Percentiles rank a stretch among this genome's conserved stretches.
These are phyloP conservation scores for Fusarium austroafricanum DNA, from an alignment of 2,329 filamentous ascomycete species.

Conservation along the genomic window DNA sequence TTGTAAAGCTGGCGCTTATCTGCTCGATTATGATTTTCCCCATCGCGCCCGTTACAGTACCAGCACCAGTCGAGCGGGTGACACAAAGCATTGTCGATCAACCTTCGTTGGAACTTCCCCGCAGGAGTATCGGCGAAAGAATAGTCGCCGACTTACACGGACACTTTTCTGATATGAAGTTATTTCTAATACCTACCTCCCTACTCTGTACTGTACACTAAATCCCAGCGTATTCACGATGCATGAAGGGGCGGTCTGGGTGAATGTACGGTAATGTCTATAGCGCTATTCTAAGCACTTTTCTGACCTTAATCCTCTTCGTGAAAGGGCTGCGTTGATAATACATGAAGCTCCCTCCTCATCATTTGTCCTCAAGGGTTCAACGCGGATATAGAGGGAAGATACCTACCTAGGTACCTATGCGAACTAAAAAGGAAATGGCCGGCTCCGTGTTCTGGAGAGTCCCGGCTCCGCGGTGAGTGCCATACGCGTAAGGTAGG, in stretches of 20 bases:
- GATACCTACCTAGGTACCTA: background rate
- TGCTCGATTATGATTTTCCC: background rate
- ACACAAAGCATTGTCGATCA: slow-evolving; percentile 23
- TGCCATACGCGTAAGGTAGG: background rate
- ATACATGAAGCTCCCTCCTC: slow-evolving; percentile 7
- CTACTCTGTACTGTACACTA: too few relatives aligned
- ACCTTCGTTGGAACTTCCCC: background rate
- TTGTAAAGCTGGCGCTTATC: slow-evolving; percentile 22
- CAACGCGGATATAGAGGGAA: slow-evolving; percentile 11
- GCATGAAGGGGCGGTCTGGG: slow-evolving; percentile 11
- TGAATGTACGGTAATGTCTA: background rate
- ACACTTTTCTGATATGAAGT: background rate
- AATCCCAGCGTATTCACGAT: slow-evolving; percentile 1
- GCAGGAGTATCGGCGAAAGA: too few relatives aligned
- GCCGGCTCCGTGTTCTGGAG: slow-evolving; percentile 30
- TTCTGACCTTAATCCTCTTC: background rate
- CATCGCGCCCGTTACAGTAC: slow-evolving; percentile 19
- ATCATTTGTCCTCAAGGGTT: background rate
- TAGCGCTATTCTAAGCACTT: slow-evolving; percentile 34
- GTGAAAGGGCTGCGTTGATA: slow-evolving; percentile 29
- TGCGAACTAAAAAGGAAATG: slow-evolving; percentile 10
- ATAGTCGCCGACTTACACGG: slow-evolving; percentile 8
- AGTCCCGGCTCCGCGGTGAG: slow-evolving; percentile 28
- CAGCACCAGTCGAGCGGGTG: slow-evolving; percentile 10
- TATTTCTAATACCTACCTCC: background rate